Base-by-base conservation (phyloP, 805 yeast species). In the Candida adriatica region DNA sequence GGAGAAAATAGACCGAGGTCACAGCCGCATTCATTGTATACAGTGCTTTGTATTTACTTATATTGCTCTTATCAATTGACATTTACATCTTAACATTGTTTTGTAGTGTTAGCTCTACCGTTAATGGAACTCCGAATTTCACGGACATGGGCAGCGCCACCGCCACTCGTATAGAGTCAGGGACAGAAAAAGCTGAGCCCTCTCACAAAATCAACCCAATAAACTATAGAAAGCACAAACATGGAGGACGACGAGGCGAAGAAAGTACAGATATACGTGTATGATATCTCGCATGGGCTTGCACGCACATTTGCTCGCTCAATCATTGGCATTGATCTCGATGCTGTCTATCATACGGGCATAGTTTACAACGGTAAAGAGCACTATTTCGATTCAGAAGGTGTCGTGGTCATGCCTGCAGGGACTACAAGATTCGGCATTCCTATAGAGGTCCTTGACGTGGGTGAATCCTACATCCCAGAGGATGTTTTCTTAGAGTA, bases 311-410 rank as follows among this genome's bases (percentile, higher is more conserved):
- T 69, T 42, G 61, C 79, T 5, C 67, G 61, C 13, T 61, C 62
- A 53, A 45, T 78, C 7, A 51, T 78, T 2, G 85, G 84, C 5
- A 46, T 54, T n/a, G 45, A 51, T 6, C 48, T 74, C 7, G 82
- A 77, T 18, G 86, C 84, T 10, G 66, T 78, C 6, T 79, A 78
- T 62, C 86, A 78, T 50, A 77, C 84, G 1, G 64, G 75, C 2
- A 69, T 75, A 2, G 75, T 74, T 8, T 62, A 70, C 13, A 61
- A 64, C 42, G 68, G 63, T n/a, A 59, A 58, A 31, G 86, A 78
- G 44, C 62, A 68, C 41, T 78, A 66, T 45, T 75, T 72, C 31
- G 81, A 79, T 35, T 66, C 66, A 24, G 84, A 83, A 11, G 73
- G 79, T 27, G 58, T 63, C 21, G 61, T 58, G 21, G 42, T 56